Evolutionary conservation across 2,329 filamentous ascomycete species (phyloP), one percentile per base, ranked within the genome.

Genomic region (Trichophyton equinum): DNA sequence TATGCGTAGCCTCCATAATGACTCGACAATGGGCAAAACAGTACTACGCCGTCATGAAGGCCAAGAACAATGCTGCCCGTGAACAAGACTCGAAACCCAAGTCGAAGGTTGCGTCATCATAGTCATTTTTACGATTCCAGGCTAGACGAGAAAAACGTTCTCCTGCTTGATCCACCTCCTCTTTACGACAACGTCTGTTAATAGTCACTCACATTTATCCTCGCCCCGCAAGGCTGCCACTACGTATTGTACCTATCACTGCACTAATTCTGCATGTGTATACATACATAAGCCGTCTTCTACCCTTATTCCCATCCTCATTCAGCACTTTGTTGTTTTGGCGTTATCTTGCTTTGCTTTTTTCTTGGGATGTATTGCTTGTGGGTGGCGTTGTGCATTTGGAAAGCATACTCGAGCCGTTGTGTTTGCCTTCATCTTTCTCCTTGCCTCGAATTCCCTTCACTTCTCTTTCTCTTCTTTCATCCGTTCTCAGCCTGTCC

Each of bases 21-120:
- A 88, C 91, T 40, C 89, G 92, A 68, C 85, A 88, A 70, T 99
- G 94, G 94, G 90, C 91, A 62, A 96, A 95, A 81, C 88, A 87
- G 74, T 88, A 88, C 67, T 71, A 75, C 64, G 65, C 69, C 46
- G 30, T 73, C 65, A 69, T 75, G 59, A 68, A 55, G 18, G 55
- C 15, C 18, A 60, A 63, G 59, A 46, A 58, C 20, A 36, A 36
- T 44, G 13, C 36, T 15, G 40, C 36, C 18, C 56, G 40, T 13
- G 56, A 58, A 30, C 36, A 58, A 58, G 30, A 55, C 49, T 11
- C 49, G 6, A 55, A 55, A 27, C 49, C 49, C 25, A 55, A 55
- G 49, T 55, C 49, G 4, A 55, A 55, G 33, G 33, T 27, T 25
- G 49, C 27, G 11, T 55, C 49, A 8, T 55, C 49, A 55, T 55